Evolutionary conservation across 164 flowering plant species (phyloP).

Genomic region (Echeveria elegans): DNA sequence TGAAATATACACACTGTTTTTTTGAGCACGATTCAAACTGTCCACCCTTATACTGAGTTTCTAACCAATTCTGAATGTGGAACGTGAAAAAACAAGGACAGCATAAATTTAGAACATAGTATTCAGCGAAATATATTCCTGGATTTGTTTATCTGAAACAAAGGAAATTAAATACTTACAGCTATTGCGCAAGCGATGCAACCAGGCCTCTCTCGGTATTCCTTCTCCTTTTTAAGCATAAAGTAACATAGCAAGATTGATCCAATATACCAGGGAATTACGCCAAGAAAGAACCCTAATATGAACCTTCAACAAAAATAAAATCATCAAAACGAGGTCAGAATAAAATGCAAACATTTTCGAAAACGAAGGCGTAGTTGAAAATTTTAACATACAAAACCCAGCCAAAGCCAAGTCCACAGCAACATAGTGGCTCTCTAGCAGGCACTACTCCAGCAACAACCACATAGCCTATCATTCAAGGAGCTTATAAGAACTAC

Average conservation of each 20-base stretch:
- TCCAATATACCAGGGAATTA: not conserved
- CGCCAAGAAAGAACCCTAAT: not conserved
- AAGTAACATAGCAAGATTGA: not conserved
- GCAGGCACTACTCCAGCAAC: not conserved
- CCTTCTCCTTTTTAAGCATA: not conserved
- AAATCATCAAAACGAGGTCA: not conserved
- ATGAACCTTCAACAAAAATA: not conserved
- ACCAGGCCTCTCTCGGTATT: not conserved
- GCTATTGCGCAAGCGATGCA: not conserved
- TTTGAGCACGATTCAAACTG: no score
- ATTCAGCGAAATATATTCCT: no score
- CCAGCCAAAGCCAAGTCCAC: slow-evolving; percentile 1
- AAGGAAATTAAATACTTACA: not conserved
- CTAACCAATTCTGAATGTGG: no score
- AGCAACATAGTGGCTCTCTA: not conserved
- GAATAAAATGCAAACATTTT: not conserved
- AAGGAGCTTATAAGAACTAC: no score
- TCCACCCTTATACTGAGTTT: no score
- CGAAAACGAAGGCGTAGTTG: no score
- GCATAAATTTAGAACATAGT: no score
- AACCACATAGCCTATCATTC: no score
- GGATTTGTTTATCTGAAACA: no score
- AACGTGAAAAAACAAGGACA: no score
- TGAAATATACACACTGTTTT: no score
- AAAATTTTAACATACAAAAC: not conserved